Base-by-base conservation (phyloP, 768 basidiomycete species). In the Naganishia antarctica region DNA sequence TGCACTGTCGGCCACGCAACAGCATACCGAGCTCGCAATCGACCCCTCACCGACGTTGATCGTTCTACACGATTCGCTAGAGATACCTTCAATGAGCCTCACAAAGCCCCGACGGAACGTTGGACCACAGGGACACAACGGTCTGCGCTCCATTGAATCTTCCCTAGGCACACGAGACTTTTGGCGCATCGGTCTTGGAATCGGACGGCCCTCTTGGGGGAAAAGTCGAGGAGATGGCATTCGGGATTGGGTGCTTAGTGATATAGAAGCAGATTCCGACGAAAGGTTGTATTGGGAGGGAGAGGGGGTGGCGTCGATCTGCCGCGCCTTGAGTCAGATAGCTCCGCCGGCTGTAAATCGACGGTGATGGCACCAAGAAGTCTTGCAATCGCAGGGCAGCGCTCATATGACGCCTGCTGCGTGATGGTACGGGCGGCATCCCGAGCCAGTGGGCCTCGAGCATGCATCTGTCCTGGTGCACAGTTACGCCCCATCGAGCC, bases 281-380 rank as follows among this genome's bases (percentile, higher is more conserved):
- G 67, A 68, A 40, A 60, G 60, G 37, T 16, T 53, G 16, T 68
- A 45, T 45, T 68, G 67, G 67, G 64, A 65, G 21, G 67, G 63
- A 16, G 63, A 65, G 45, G 67, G 67, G 0, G 49, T 43, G 7
- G 16, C 37, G 34, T 34, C 34, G 11, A 57, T 57, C 32, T 34
- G n/a, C 23, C 9, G 34, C 21, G 53, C 34, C 1, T 15, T 57
- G 28, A 26, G 23, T 13, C 34, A 57, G 37, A 57, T 57, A 41
- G 53, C 34, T 44, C 13, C 37, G 7, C 16, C 16, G 37, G 8
- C 37, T 8, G 37, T 16, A 16, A 16, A 40, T 16, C 7, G 16
- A 16, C 37, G 37, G 37, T 40, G 37, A 40, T 40, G 37, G n/a
- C n/a, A n/a, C n/a, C n/a, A n/a, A n/a, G n/a, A n/a, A n/a, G n/a